Percentiles rank a stretch among this genome's conserved stretches.
These are phyloP conservation scores for Anisodus tanguticus DNA, from an alignment of 257 asterid species.

Conservation along the genomic window DNA sequence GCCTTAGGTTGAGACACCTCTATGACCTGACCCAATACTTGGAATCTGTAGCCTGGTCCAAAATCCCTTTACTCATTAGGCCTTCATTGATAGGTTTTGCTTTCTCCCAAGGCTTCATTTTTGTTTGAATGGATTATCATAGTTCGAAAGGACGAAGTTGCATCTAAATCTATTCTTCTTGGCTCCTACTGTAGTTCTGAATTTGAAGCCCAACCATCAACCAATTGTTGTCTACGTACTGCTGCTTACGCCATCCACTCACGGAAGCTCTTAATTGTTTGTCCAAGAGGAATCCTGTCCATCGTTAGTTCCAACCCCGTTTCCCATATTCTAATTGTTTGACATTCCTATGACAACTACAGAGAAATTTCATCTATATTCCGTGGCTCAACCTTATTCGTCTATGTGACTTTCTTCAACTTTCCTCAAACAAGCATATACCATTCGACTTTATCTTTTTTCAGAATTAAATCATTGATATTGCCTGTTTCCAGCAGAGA, in stretches of 20 bases:
- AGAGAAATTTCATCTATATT: background rate
- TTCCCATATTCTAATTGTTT: background rate
- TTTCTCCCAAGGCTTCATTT: background rate
- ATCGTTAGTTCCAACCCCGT: background rate
- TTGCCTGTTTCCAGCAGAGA: background rate
- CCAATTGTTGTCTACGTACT: background rate
- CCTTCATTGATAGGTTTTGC: background rate
- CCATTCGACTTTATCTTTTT: background rate
- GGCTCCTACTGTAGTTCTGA: background rate
- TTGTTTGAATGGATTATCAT: no score
- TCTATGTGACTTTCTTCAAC: background rate
- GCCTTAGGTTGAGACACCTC: background rate
- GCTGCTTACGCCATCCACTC: background rate
- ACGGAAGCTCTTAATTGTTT: background rate
- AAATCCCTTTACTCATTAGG: background rate
- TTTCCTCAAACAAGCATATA: background rate
- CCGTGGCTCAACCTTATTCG: background rate
- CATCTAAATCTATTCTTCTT: background rate
- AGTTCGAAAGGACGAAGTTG: background rate
- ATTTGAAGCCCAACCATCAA: background rate
- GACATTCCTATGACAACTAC: background rate
- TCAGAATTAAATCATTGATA: background rate
- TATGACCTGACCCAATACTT: background rate
- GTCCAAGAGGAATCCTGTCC: background rate
- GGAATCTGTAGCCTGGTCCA: background rate